Evolutionary conservation across 148 eudicot genomes (phyloP), one percentile per base, ranked within the genome.

Genomic region (Oxyria digyna): DNA sequence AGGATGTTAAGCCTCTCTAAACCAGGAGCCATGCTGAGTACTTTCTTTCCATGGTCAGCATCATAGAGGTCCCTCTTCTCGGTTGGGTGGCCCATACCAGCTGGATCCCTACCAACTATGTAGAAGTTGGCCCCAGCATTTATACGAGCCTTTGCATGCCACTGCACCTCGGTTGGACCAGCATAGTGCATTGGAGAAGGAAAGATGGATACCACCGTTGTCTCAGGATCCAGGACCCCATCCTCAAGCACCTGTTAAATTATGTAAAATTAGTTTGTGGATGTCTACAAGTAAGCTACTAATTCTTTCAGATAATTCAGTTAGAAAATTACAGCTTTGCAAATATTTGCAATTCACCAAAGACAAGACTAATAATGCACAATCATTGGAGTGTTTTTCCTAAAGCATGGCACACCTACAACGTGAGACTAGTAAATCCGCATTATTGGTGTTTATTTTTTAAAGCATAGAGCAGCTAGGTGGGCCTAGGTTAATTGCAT

Each of bases 111-210:
- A 41, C 96, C 97, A 12, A 91, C 97, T 18, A 91, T 91, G 68
- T 91, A 91, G 77, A 91, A 91, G 74, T 91, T 89, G 46, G 97
- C 97, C 24, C 97, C 97, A 1, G 96, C 96, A 78, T 91, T 91
- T 8, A 91, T 91, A 43, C 97, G 89, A 62, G 97, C 96, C 81
- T 91, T 91, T 62, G 97, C 97, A 66, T 91, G 97, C 96, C 97
- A 91, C 74, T 91, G 96, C 41, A 91, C 97, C 81, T 91, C 97
- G 49, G 97, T 91, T 29, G 97, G 96, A 37, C 97, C 97, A 35
- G 97, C 97, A 78, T 89, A 91, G 81, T 87, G 97, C 97, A 91
- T 91, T 1, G 97, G 96, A 52, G 97, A 91, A 32, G 97, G 97
- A 74, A 91, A 91, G 78, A 91, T 91, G 62, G 96, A 89, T 11